Base-by-base conservation (phyloP, 2,329 filamentous ascomycete species). In the Aureobasidium sp. region DNA sequence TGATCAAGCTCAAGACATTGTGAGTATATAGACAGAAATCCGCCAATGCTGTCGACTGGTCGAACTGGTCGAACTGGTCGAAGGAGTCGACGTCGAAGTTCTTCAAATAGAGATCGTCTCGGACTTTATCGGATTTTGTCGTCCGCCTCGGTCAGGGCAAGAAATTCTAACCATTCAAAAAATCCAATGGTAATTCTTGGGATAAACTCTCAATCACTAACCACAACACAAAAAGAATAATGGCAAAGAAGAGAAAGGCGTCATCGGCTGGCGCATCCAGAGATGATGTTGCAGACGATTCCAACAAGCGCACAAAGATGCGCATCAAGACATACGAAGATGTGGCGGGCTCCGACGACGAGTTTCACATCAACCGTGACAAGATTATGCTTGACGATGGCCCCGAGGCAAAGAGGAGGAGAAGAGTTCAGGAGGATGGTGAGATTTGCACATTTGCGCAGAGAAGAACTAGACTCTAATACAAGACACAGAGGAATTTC, bases 301-400 rank as follows among this genome's bases (percentile, higher is more conserved):
- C 52, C n/a, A 64, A 61, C 57, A 63, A 62, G 41, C 57, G 64
- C 51, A 59, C 87, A 39, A 84, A 85, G 59, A 81, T 92, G 65
- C 70, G 72, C 24, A 77, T 82, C 62, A 75, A 72, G 62, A 87
- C 84, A 2, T 93, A 83, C 74, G 87, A 93, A 74, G 91, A 96
- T 75, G 87, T 99, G 68, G 90, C 92, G 67, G 88, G 97, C 73
- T 95, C 92, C 1, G 91, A 96, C 74, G 94, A 99, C 74, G 91
- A 96, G 72, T 96, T 96, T 73, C 90, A 93, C 70, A 80, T 92
- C 64, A 88, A 92, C 66, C 85, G 89, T 66, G 94, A 99, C 75
- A 88, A 90, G 71, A 86, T 99, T 65, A 76, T 93, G 70, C 82
- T 99, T 41, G 90, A 96, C 34, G 91, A 96, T 67, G 88, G 82